Evolutionary conservation across 2,329 filamentous ascomycete genomes (phyloP).

Genomic region (Chaetomiaceae sp.): DNA sequence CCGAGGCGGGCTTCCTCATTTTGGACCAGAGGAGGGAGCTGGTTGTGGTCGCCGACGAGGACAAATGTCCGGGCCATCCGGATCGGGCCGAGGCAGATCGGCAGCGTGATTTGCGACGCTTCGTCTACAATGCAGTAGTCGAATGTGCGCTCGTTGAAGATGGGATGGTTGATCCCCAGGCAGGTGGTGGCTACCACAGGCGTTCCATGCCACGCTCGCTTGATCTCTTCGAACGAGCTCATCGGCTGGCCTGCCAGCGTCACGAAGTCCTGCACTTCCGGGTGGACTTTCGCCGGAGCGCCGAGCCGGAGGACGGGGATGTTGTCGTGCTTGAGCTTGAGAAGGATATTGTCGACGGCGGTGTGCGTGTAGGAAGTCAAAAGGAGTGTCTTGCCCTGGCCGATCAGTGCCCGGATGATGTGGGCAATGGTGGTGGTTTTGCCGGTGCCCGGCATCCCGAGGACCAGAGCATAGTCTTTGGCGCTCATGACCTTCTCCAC

Average conservation of each 20-base stretch:
- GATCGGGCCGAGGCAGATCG: constrained; percentile 90
- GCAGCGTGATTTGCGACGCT: constrained; percentile 93
- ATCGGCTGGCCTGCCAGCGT: constrained; percentile 71
- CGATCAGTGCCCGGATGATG: constrained; percentile 85
- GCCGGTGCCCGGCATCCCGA: constrained; percentile 97
- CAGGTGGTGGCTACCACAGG: constrained; percentile 94
- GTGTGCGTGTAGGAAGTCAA: constrained; percentile 96
- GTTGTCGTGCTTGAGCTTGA: constrained; percentile 79
- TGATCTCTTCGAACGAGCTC: constrained; percentile 76
- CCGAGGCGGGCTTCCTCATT: constrained; percentile 83
- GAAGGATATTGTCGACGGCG: constrained; percentile 93
- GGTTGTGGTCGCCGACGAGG: constrained; percentile 93
- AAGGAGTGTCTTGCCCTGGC: constrained; percentile 86
- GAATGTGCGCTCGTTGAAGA: constrained; percentile 86
- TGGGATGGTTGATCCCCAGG: constrained; percentile 79
- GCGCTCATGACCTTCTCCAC: constrained; percentile 96
- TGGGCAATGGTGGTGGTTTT: constrained; percentile 98
- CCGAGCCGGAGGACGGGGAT: constrained; percentile 83
- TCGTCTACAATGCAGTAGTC: constrained; percentile 99
- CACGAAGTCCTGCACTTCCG: constrained; percentile 80
- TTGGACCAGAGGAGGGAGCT: constrained; percentile 88
- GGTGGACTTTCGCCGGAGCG: constrained; percentile 77
- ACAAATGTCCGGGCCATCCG: constrained; percentile 91
- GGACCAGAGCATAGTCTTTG: constrained; percentile 89
- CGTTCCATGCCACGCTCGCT: constrained; percentile 76